A percentile compares a stretch with the other conserved stretches of the same genome.
Evolutionary conservation across 129 eudicot genomes (phyloP).

Genomic region (Glebionis coronaria): DNA sequence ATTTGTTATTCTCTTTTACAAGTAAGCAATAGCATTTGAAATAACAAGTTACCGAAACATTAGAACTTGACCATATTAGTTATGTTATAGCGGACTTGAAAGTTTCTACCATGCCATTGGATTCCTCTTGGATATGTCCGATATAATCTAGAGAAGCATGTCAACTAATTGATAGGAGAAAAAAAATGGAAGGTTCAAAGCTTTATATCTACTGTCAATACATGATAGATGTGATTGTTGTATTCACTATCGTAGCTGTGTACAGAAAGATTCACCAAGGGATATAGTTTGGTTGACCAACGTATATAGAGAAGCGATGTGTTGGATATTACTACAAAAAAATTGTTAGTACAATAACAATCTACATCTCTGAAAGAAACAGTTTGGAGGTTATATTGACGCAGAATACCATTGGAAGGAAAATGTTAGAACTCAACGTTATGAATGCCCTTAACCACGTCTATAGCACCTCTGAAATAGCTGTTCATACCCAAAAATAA

Average conservation of each 20-base stretch:
- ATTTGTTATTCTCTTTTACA: neutral
- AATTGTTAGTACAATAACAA: too few relatives aligned
- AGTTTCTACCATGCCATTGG: neutral
- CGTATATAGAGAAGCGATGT: too few relatives aligned
- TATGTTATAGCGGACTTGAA: slow-evolving; percentile 4
- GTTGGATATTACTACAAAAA: too few relatives aligned
- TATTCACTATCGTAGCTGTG: neutral
- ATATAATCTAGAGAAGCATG: neutral
- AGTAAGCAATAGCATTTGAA: slow-evolving; percentile 1
- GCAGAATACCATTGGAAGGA: too few relatives aligned
- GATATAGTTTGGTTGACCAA: too few relatives aligned
- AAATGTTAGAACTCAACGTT: too few relatives aligned
- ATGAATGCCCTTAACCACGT: too few relatives aligned
- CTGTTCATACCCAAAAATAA: too few relatives aligned
- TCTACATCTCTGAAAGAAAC: too few relatives aligned
- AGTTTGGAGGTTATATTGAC: too few relatives aligned
- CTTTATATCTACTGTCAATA: neutral
- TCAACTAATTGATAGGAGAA: neutral
- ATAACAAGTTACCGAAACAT: neutral
- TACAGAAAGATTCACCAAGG: too few relatives aligned
- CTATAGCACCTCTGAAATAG: too few relatives aligned
- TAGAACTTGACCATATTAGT: neutral
- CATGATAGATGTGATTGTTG: neutral
- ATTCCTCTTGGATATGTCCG: neutral
- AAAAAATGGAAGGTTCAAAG: neutral